These are phyloP conservation scores for Canavalia gladiata DNA, from an alignment of 306 rosid genomes.

Conservation along the genomic window DNA sequence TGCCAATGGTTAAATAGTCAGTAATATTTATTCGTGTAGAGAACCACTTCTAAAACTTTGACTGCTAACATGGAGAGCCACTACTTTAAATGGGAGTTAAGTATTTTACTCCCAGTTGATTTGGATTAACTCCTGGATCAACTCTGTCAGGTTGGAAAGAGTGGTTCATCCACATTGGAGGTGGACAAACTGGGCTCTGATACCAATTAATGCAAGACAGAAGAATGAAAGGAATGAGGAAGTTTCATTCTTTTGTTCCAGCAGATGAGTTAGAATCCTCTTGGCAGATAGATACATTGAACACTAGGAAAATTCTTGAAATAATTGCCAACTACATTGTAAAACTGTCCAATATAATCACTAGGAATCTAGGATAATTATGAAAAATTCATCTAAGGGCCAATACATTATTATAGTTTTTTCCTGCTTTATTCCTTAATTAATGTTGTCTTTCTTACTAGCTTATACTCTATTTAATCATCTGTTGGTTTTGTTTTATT, in stretches of 20 bases:
- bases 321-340: background rate
- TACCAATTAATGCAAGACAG: slow-evolving; percentile 9
- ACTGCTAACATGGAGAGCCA: background rate
- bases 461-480: background rate
- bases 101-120: slow-evolving; percentile 18
- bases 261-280: slow-evolving; percentile 1
- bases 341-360: slow-evolving; percentile 6
- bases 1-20: background rate
- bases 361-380: background rate
- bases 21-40: background rate
- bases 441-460: background rate
- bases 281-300: background rate
- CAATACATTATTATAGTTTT: background rate
- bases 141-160: background rate
- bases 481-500: slow-evolving; percentile 25
- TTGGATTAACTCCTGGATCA: slow-evolving; percentile 17
- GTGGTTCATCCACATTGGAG: slow-evolving; percentile 11
- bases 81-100: slow-evolving; percentile 7
- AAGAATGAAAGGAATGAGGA: slow-evolving; percentile 14
- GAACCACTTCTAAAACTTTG: slow-evolving; percentile 18
- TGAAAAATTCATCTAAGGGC: background rate
- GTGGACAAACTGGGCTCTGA: slow-evolving; percentile 25
- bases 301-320: background rate
- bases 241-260: slow-evolving; percentile 11
- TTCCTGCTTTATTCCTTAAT: slow-evolving; percentile 28